These are phyloP conservation scores for Peniophora sp. DNA, from an alignment of 1,284 basidiomycete species.

Conservation along the genomic window DNA sequence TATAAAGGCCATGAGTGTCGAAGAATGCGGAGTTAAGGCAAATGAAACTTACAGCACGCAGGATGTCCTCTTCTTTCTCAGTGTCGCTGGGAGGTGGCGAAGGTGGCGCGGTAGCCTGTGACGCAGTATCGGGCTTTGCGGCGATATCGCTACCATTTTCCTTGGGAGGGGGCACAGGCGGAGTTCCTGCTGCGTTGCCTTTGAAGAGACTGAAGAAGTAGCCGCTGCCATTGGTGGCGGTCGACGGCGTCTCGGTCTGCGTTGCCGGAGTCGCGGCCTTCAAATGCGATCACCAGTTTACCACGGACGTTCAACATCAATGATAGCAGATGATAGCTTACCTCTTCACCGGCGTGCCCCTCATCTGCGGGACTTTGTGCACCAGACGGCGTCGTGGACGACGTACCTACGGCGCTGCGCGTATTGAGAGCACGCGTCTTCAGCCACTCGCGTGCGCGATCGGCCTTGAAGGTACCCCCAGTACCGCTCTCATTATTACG, in stretches of 20 bases:
- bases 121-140: neutral
- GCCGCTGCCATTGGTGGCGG: neutral
- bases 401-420: neutral
- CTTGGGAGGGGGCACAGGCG: neutral
- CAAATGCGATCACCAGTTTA: too few species aligned
- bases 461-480: neutral
- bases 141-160: neutral
- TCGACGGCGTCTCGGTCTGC: neutral
- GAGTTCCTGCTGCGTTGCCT: neutral
- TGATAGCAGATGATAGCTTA: too few species aligned
- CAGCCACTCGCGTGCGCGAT: neutral
- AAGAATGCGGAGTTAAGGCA: neutral
- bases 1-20: neutral
- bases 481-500: neutral
- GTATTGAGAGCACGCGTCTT: neutral
- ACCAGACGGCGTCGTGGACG: neutral
- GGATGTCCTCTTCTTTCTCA: neutral
- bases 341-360: neutral
- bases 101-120: neutral
- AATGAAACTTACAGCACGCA: neutral
- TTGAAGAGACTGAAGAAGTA: neutral
- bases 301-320: too few species aligned
- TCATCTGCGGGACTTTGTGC: neutral
- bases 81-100: neutral
- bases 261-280: neutral